These are phyloP conservation scores for Gossypium sturtianum DNA, from an alignment of 345 rosid species.

Conservation along the genomic window DNA sequence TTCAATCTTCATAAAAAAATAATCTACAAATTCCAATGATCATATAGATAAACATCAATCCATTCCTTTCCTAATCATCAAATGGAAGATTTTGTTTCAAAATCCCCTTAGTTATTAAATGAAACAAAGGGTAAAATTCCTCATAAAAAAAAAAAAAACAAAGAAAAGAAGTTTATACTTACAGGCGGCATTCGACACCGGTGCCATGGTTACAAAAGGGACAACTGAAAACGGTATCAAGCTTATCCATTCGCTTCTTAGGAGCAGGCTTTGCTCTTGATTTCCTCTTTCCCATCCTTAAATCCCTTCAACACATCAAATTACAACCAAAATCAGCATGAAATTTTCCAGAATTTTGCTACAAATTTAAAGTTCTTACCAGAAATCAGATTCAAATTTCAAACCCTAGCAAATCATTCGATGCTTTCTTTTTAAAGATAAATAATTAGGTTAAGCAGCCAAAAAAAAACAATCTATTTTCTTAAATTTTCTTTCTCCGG, in stretches of 20 bases:
- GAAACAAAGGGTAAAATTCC: neutral
- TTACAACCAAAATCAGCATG: neutral
- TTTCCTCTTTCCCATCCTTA: conserved; percentile 90
- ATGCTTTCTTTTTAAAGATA: neutral
- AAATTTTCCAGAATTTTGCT: neutral
- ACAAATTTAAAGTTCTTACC: neutral
- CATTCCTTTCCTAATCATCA: neutral
- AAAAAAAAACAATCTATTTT: neutral
- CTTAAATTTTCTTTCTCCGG: neutral
- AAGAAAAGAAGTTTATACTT: conserved; percentile 23
- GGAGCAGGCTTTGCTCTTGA: conserved; percentile 95
- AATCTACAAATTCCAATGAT: neutral
- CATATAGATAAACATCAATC: neutral
- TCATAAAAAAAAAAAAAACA: neutral
- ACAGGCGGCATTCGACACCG: conserved; percentile 89
- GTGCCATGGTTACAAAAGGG: conserved; percentile 97
- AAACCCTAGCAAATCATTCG: neutral
- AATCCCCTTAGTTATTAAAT: neutral
- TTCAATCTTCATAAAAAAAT: neutral
- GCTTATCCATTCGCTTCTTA: conserved; percentile 90
- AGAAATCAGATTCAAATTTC: neutral
- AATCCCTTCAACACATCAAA: conserved; percentile 6
- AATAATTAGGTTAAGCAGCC: neutral
- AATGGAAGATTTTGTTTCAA: neutral
- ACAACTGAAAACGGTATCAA: conserved; percentile 87